These are phyloP conservation scores for Funneliformis caledonium DNA, from an alignment of 371 early-diverging fungal species.

Conservation along the genomic window DNA sequence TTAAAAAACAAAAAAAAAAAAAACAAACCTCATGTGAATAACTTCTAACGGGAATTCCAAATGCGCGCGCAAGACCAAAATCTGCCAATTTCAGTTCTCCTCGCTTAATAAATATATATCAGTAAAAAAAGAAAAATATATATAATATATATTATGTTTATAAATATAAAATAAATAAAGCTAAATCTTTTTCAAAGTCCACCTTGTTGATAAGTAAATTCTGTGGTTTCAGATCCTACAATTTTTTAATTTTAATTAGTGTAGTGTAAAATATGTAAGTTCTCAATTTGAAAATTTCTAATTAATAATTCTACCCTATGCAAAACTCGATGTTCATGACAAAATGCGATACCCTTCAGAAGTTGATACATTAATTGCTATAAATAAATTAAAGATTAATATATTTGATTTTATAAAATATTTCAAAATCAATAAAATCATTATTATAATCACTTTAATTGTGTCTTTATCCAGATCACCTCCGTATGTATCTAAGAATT, in stretches of 20 bases:
- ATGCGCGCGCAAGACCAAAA: conserved; percentile 97
- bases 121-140: not conserved
- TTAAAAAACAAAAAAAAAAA: conserved; percentile 55
- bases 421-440: not conserved
- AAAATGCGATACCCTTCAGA: conserved; percentile 78
- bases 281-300: not conserved
- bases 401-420: conserved; percentile 14
- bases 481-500: conserved; percentile 84
- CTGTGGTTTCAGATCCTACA: conserved; percentile 87
- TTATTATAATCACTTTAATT: conserved; percentile 64
- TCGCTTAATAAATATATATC: conserved; percentile 49
- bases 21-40: conserved; percentile 95
- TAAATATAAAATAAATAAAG: not conserved
- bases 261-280: not conserved
- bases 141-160: too few species aligned
- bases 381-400: not conserved
- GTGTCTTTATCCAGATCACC: conserved; percentile 80
- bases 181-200: not conserved
- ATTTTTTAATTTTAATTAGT: not conserved
- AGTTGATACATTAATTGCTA: conserved; percentile 85
- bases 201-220: conserved; percentile 79
- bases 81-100: conserved; percentile 95
- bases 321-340: conserved; percentile 80
- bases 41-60: conserved; percentile 95
- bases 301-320: conserved; percentile 65